Conservation (phyloP, 2,329 filamentous ascomycete species). For the Calcarisporium arbuscula region DNA sequence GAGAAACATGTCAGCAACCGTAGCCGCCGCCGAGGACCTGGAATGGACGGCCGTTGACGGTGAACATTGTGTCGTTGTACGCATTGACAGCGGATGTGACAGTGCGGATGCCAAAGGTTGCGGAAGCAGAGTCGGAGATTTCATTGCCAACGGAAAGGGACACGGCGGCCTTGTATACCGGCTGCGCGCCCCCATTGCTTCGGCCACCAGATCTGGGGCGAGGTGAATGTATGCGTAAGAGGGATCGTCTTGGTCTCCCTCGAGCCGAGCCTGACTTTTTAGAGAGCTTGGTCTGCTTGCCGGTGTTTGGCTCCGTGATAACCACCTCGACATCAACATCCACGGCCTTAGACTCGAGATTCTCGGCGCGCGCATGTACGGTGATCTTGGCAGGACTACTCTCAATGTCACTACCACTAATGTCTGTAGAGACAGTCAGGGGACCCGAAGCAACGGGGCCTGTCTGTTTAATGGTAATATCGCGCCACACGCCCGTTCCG, state of each 20-base stretch:
- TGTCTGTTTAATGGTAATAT: conserved; percentile 49
- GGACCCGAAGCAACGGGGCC: conserved; percentile 41
- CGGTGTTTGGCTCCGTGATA: conserved; percentile 22
- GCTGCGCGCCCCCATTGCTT: conserved; percentile 51
- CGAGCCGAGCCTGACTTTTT: conserved; percentile 33
- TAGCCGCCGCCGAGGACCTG: conserved; percentile 57
- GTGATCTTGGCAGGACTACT: conserved; percentile 25
- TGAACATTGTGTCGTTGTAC: conserved; percentile 49
- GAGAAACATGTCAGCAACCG: conserved; percentile 53
- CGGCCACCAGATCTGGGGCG: conserved; percentile 56
- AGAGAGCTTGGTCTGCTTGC: conserved; percentile 24
- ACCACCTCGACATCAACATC: conserved; percentile 27
- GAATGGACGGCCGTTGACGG: conserved; percentile 50
- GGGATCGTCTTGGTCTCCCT: conserved; percentile 30
- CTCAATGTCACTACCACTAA: conserved; percentile 18
- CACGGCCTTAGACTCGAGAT: conserved; percentile 32
- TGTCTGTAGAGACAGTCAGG: conserved; percentile 38
- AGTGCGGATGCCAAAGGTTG: conserved; percentile 21
- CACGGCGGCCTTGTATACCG: conserved; percentile 36
- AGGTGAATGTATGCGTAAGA: conserved; percentile 25
- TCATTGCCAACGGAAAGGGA: conserved; percentile 21
- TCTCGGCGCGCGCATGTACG: conserved; percentile 31
- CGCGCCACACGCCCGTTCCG: conserved; percentile 56
- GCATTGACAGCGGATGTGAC: conserved; percentile 45
- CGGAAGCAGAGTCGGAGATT: conserved; percentile 21